Conservation (phyloP, 176 grass and related monocot species). For the Melocanna baccifera region DNA sequence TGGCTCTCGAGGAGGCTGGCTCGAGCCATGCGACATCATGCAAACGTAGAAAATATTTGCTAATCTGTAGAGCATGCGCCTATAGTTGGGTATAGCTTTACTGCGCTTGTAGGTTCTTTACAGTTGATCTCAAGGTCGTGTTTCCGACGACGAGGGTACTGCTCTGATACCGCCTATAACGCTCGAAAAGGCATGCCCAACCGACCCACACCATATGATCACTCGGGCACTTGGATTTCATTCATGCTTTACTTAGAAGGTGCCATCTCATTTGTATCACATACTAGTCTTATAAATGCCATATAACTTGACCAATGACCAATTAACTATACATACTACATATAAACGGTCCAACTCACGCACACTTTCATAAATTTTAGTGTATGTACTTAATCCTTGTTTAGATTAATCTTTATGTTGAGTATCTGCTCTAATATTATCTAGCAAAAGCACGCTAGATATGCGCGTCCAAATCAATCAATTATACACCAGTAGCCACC, state of each 20-base stretch:
- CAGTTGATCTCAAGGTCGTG: not conserved
- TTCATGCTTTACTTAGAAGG: not conserved
- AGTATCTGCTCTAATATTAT: not conserved
- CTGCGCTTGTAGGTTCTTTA: not conserved
- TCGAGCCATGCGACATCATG: not conserved
- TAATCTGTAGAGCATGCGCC: not conserved
- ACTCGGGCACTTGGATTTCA: not conserved
- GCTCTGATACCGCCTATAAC: not conserved
- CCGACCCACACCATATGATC: too few species aligned
- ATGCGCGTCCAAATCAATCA: conserved; percentile 6
- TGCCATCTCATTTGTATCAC: not conserved
- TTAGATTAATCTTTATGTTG: too few species aligned
- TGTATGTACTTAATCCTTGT: not conserved
- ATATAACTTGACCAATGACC: not conserved
- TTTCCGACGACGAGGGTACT: not conserved
- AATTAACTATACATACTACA: too few species aligned
- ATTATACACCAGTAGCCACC: not conserved
- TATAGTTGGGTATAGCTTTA: not conserved
- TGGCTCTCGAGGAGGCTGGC: not conserved
- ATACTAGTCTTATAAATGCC: not conserved
- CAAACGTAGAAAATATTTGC: not conserved
- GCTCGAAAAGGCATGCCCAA: not conserved
- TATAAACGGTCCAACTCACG: not conserved
- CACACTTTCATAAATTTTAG: not conserved
- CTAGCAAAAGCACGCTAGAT: conserved; percentile 7